Conservation (phyloP, 1,284 basidiomycete species). For the Melampsora larici-populina region DNA sequence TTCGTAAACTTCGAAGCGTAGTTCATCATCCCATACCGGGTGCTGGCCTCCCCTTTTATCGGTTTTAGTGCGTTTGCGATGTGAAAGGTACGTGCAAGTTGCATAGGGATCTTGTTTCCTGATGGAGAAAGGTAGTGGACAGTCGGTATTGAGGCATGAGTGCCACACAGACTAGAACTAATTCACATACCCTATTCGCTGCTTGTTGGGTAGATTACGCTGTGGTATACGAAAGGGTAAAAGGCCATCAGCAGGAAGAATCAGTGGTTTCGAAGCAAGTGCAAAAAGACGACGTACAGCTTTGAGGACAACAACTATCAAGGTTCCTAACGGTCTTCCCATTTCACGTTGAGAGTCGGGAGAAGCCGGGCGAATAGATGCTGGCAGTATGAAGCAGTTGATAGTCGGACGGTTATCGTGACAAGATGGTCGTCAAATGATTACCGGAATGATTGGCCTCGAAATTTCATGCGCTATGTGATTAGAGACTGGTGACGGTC, state of each 20-base stretch:
- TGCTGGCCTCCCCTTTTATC: constrained; percentile 96
- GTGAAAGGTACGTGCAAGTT: constrained; percentile 69
- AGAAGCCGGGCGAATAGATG: not conserved
- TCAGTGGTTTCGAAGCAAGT: not conserved
- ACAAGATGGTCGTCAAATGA: too few relatives aligned
- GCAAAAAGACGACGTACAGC: constrained; percentile 66
- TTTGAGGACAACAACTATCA: constrained; percentile 90
- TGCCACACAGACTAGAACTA: not conserved
- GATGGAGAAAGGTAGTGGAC: constrained; percentile 43
- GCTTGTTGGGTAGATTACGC: constrained; percentile 89
- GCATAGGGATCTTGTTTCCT: constrained; percentile 97
- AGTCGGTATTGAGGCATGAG: not conserved
- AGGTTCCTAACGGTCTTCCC: constrained; percentile 66
- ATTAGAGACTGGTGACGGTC: not conserved
- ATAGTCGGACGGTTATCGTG: too few relatives aligned
- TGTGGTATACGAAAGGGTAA: constrained; percentile 52
- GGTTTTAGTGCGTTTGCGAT: constrained; percentile 79
- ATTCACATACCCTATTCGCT: constrained; percentile 64
- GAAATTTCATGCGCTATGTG: not conserved
- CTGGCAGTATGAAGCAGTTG: not conserved
- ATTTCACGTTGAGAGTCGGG: not conserved
- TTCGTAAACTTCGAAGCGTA: constrained; percentile 85
- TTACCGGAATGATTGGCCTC: too few relatives aligned
- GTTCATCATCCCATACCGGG: constrained; percentile 97
- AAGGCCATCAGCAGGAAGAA: not conserved